These are phyloP conservation scores for Pythium myriotylum DNA, from an alignment of 352 stramenopile species.

Conservation along the genomic window DNA sequence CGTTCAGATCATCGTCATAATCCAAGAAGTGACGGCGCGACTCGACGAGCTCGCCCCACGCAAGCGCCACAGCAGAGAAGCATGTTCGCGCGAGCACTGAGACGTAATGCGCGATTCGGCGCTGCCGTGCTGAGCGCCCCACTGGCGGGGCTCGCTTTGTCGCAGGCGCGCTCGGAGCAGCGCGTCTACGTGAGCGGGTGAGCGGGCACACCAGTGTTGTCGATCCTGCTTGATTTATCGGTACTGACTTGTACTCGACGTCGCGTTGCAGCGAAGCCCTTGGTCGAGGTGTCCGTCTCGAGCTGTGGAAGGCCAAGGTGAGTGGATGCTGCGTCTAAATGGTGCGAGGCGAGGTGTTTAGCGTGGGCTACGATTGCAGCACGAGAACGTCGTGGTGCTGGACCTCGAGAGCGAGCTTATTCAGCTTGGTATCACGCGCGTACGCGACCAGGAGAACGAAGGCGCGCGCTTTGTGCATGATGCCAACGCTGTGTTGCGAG, in stretches of 20 bases:
- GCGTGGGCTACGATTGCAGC: too few relatives aligned
- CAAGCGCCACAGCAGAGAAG: not conserved
- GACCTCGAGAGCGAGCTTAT: constrained; percentile 87
- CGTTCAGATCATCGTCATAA: constrained; percentile 17
- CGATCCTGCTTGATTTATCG: too few relatives aligned
- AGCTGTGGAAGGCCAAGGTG: constrained; percentile 88
- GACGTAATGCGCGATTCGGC: constrained; percentile 20
- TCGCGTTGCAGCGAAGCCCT: constrained; percentile 66
- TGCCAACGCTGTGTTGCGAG: constrained; percentile 69
- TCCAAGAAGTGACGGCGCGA: constrained; percentile 4
- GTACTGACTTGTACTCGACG: too few relatives aligned
- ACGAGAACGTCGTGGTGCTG: constrained; percentile 86
- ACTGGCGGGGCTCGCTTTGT: constrained; percentile 27
- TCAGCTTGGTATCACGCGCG: constrained; percentile 78
- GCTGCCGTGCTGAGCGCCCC: constrained; percentile 43
- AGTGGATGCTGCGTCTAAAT: not conserved
- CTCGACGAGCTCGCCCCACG: not conserved
- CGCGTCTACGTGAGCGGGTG: constrained; percentile 79
- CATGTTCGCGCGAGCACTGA: constrained; percentile 30
- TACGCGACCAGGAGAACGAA: constrained; percentile 75
- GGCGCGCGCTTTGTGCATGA: constrained; percentile 71
- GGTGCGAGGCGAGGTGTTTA: not conserved
- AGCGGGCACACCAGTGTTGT: too few relatives aligned
- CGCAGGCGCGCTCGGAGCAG: constrained; percentile 42
- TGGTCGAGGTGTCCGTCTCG: constrained; percentile 74